Evolutionary conservation across 1,284 basidiomycete genomes (phyloP), one percentile per base, ranked within the genome.

Genomic region (Stereum hirsutum): DNA sequence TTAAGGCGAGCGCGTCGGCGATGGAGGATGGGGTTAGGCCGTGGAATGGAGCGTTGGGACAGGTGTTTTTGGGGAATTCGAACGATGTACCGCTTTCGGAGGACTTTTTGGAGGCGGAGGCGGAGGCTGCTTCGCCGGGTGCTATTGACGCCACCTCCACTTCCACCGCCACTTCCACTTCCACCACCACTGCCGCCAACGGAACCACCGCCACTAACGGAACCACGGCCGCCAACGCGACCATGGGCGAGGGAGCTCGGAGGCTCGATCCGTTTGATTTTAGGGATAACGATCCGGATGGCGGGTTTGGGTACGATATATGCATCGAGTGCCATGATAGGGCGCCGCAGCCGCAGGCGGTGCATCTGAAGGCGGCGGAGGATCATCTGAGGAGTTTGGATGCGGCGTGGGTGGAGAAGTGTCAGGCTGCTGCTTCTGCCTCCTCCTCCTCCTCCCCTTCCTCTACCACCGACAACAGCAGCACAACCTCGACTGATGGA

Each of bases 281-380:
- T 48, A 50, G 62, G 15, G 67, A 69, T 20, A 85, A 84, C 54
- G 75, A 81, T 51, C 82, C 86, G 0, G 59, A 59, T 30, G 55
- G 64, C 21, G 78, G 77, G 20, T 64, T 70, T 42, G 81, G 83
- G 30, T 92, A 80, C 54, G 80, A 90, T 52, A 74, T 94, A 31
- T 92, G 89, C 60, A 77, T 94, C 48, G 89, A 92, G 59, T 89
- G 87, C 56, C 82, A 88, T 54, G 89, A 93, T 50, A 64, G 75
- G 32, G 82, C 83, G 6, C 72, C 76, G 11, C 81, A 87, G 60
- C 82, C 85, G 2, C 70, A 70, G 10, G 46, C 68, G 0, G 66
- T 73, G 17, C 75, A 82, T 50, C 59, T 88, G 19, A 71, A 78
- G 38, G 78, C 77, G 3, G 82, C 79, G 3, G 84, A 89, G 57